Percentiles rank a stretch among this genome's conserved stretches.
Conservation (phyloP, 2,329 filamentous ascomycete genomes). For the Sarocladium strictum region DNA sequence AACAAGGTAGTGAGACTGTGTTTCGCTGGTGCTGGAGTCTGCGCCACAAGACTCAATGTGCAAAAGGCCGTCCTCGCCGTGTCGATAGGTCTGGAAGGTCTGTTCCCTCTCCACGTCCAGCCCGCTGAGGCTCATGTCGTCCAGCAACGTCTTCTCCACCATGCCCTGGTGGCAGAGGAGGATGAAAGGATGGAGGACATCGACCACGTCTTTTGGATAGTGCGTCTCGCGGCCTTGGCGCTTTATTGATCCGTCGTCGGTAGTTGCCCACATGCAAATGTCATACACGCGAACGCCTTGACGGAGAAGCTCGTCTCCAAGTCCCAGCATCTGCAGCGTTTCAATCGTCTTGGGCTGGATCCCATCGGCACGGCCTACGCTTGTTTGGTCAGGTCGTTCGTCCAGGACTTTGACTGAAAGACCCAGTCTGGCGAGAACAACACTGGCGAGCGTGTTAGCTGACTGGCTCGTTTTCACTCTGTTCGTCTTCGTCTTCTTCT, state of each 20-base stretch:
- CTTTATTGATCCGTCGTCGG: slow-evolving; percentile 38
- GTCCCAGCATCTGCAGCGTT: slow-evolving; percentile 62
- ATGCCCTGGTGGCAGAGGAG: slow-evolving; percentile 66
- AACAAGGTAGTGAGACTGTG: slow-evolving; percentile 55
- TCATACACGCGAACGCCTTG: slow-evolving; percentile 67
- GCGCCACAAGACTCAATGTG: not conserved
- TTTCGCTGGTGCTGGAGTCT: not conserved
- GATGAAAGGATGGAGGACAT: slow-evolving; percentile 52
- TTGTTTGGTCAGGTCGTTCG: slow-evolving; percentile 61
- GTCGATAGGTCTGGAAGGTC: slow-evolving; percentile 50
- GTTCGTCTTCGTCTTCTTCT: not conserved
- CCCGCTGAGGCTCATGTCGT: slow-evolving; percentile 61
- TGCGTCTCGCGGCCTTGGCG: slow-evolving; percentile 62
- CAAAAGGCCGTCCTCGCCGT: slow-evolving; percentile 12
- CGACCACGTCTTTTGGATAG: slow-evolving; percentile 57
- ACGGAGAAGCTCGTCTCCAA: slow-evolving; percentile 62
- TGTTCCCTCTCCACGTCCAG: slow-evolving; percentile 58
- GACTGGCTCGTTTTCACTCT: not conserved
- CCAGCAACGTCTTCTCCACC: slow-evolving; percentile 64
- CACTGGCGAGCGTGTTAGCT: slow-evolving; percentile 13
- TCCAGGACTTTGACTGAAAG: slow-evolving; percentile 62
- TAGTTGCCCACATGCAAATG: slow-evolving; percentile 63
- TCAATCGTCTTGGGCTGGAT: slow-evolving; percentile 75
- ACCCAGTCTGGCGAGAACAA: slow-evolving; percentile 56
- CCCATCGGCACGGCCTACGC: slow-evolving; percentile 64